A percentile compares a stretch with the other conserved stretches of the same genome.
Evolutionary conservation across 2,329 filamentous ascomycete species (phyloP).

Genomic region (Alternaria burnsii): DNA sequence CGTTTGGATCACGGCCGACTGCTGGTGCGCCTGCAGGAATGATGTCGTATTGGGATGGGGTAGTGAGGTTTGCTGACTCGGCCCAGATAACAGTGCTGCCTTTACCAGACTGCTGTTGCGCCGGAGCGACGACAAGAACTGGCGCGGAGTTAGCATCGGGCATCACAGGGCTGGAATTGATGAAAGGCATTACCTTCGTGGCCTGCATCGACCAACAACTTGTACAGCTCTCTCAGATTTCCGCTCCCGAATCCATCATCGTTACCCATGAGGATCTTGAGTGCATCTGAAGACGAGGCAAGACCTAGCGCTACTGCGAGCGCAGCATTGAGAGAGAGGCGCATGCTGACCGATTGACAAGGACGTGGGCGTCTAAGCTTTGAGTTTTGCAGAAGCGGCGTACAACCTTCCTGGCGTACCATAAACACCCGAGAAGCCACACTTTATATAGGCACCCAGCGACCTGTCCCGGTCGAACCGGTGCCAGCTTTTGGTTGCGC

Average conservation of each 20-base stretch:
- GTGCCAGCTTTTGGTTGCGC: background rate
- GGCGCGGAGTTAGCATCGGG: slow-evolving; percentile 2
- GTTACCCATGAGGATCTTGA: slow-evolving; percentile 52
- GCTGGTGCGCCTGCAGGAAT: slow-evolving; percentile 59
- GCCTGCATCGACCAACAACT: slow-evolving; percentile 35
- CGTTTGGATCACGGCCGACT: slow-evolving; percentile 61
- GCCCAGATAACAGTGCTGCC: slow-evolving; percentile 58
- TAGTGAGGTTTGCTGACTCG: slow-evolving; percentile 52
- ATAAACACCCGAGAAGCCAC: background rate
- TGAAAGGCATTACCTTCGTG: slow-evolving; percentile 30
- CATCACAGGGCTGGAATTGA: background rate
- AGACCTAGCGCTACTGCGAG: slow-evolving; percentile 30
- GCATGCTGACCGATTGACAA: slow-evolving; percentile 18
- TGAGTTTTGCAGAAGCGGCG: background rate
- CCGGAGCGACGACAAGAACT: slow-evolving; percentile 56
- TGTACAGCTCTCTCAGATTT: slow-evolving; percentile 48
- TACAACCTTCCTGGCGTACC: background rate
- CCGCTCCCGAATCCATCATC: slow-evolving; percentile 53
- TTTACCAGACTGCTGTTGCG: slow-evolving; percentile 56
- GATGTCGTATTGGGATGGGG: slow-evolving; percentile 56
- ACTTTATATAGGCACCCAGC: slow-evolving; percentile 3
- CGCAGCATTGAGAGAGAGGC: slow-evolving; percentile 21
- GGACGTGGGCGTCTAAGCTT: background rate
- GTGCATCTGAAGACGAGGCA: slow-evolving; percentile 22
- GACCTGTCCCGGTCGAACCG: background rate